Conservation (phyloP, 2,329 filamentous ascomycete species). For the Claviceps sp. region DNA sequence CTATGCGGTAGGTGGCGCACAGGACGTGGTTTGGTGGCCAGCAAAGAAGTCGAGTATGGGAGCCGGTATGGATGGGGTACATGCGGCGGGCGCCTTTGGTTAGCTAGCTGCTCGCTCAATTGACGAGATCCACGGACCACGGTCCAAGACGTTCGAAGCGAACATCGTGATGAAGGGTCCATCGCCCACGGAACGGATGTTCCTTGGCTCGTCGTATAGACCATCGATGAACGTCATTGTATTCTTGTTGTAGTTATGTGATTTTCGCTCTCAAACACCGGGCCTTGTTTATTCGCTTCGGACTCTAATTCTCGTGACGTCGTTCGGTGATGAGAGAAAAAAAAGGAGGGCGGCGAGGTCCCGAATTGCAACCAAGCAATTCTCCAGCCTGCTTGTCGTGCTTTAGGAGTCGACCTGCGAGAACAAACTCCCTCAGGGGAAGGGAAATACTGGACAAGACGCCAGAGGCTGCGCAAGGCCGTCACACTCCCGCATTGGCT, state of each 20-base stretch:
- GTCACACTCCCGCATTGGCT: conserved; percentile 42
- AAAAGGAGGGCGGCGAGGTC: conserved; percentile 21
- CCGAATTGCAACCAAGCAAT: conserved; percentile 30
- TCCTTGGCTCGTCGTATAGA: conserved; percentile 72
- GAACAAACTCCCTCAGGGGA: conserved; percentile 30
- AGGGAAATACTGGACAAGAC: conserved; percentile 21
- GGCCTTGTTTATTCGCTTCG: conserved; percentile 42
- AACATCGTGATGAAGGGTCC: too few relatives aligned
- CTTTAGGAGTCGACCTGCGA: conserved; percentile 40
- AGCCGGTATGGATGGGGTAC: too few relatives aligned
- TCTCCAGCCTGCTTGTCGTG: conserved; percentile 34
- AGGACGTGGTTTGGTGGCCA: too few relatives aligned
- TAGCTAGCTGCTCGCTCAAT: too few relatives aligned
- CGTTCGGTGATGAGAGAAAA: too few relatives aligned
- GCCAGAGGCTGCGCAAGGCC: conserved; percentile 31
- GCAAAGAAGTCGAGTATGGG: too few relatives aligned
- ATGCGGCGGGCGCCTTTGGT: too few relatives aligned
- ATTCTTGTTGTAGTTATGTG: conserved; percentile 85
- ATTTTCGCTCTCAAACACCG: conserved; percentile 58
- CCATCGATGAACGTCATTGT: conserved; percentile 81
- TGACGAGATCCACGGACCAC: too few relatives aligned
- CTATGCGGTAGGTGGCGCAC: too few relatives aligned
- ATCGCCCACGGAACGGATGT: conserved; percentile 21
- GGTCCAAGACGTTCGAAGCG: too few relatives aligned
- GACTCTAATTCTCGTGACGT: conserved; percentile 31